Percentiles rank a stretch among this genome's conserved stretches.
phyloP scores from a whole-genome alignment of 1,284 basidiomycete genomes.

The Cryptococcus jaspeensis region DNA sequence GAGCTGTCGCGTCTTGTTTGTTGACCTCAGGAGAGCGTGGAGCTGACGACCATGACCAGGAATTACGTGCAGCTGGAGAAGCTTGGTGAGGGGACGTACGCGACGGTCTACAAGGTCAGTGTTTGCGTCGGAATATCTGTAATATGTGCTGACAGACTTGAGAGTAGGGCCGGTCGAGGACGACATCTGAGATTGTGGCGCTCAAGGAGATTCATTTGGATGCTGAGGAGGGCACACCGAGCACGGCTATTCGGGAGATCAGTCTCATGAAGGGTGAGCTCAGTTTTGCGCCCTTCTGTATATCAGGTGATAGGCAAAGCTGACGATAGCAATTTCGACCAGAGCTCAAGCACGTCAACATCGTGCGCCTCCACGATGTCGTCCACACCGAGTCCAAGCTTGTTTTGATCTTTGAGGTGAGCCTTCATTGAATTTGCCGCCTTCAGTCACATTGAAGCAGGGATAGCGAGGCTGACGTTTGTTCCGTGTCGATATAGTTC shows the following conservation, averaged over 20 bases:
- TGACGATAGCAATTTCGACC: background rate
- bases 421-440: constrained; percentile 56
- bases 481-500: constrained; percentile 36
- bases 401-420: constrained; percentile 87
- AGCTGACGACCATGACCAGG: constrained; percentile 21
- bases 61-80: constrained; percentile 74
- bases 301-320: background rate
- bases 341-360: constrained; percentile 92
- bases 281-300: background rate
- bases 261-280: constrained; percentile 73
- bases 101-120: constrained; percentile 83
- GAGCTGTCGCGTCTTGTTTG: too few species aligned
- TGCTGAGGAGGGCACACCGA: constrained; percentile 96
- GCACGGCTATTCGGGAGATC: constrained; percentile 96
- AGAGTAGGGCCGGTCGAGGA: constrained; percentile 66
- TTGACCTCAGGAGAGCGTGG: too few species aligned
- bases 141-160: background rate
- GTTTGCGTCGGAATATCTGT: too few species aligned
- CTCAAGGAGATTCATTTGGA: constrained; percentile 98
- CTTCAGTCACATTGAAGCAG: background rate
- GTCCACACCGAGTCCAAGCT: constrained; percentile 96
- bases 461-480: background rate
- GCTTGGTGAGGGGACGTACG: constrained; percentile 62
- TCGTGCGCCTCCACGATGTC: constrained; percentile 92
- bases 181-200: constrained; percentile 72